Conservation (phyloP, 345 rosid genomes). For the Eutrema yunnanense region DNA sequence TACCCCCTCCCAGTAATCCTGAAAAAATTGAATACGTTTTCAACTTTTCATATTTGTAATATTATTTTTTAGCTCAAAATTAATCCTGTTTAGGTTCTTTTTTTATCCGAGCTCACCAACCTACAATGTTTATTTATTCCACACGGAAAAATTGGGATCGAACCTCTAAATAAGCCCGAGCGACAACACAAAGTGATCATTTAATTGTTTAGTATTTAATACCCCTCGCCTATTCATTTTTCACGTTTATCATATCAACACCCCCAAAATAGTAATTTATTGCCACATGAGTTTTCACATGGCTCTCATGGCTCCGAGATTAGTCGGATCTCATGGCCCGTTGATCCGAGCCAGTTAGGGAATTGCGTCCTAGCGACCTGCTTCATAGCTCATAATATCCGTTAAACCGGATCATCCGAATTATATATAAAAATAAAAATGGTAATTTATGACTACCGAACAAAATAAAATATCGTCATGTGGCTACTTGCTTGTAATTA, state of each 20-base stretch:
- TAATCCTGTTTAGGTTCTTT: neutral
- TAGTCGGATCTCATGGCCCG: too few species aligned
- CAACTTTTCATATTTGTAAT: too few species aligned
- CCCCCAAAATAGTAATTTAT: neutral
- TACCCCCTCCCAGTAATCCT: neutral
- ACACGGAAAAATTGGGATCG: neutral
- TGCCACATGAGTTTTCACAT: too few species aligned
- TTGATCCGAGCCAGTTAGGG: too few species aligned
- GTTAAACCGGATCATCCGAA: too few species aligned
- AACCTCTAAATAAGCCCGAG: neutral
- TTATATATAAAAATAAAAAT: too few species aligned
- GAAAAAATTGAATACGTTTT: too few species aligned
- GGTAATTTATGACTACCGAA: conserved; percentile 3
- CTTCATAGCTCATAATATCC: too few species aligned
- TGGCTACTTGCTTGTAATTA: conserved; percentile 4
- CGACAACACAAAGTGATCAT: neutral
- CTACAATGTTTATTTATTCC: neutral
- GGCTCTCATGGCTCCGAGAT: too few species aligned
- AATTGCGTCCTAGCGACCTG: too few species aligned
- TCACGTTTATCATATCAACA: neutral
- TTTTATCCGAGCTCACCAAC: neutral
- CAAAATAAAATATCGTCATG: neutral
- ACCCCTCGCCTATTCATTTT: neutral
- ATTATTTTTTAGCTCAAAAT: neutral
- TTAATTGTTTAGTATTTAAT: neutral